Conservation (phyloP, 1,139 yeast species). For the Scheffersomyces parashehatae region DNA sequence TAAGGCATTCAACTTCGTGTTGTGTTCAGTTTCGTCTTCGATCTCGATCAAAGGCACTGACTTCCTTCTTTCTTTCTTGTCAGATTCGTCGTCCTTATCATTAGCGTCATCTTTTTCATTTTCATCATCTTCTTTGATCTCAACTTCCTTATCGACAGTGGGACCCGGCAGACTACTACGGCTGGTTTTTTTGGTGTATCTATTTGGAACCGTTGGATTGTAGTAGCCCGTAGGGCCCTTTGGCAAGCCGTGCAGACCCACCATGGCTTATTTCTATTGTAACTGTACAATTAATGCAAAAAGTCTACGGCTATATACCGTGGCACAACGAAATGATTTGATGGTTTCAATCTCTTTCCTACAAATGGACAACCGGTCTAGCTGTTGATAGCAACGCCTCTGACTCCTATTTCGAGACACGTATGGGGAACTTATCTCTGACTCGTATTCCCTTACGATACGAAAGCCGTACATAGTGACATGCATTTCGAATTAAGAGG, state of each 20-base stretch:
- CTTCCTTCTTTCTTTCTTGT: constrained; percentile 2
- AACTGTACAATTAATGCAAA: too few species aligned
- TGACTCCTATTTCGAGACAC: too few species aligned
- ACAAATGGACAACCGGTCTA: too few species aligned
- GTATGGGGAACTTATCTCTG: too few species aligned
- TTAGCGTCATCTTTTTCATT: not conserved
- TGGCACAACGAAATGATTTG: too few species aligned
- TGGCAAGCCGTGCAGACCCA: not conserved
- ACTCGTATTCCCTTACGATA: too few species aligned
- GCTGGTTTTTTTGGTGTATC: not conserved
- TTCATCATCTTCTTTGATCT: not conserved
- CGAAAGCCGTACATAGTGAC: too few species aligned
- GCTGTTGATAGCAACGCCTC: too few species aligned
- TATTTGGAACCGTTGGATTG: not conserved
- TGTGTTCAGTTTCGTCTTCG: constrained; percentile 32
- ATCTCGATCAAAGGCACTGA: constrained; percentile 2
- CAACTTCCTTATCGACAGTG: not conserved
- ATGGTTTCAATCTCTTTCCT: too few species aligned
- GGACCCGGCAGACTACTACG: not conserved
- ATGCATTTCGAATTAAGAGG: too few species aligned
- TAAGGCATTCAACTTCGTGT: constrained; percentile 42
- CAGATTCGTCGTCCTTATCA: not conserved
- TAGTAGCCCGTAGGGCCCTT: not conserved
- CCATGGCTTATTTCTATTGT: not conserved
- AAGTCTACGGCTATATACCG: too few species aligned